Conservation (phyloP, 2,329 filamentous ascomycete species). For the Penicillium sp. region DNA sequence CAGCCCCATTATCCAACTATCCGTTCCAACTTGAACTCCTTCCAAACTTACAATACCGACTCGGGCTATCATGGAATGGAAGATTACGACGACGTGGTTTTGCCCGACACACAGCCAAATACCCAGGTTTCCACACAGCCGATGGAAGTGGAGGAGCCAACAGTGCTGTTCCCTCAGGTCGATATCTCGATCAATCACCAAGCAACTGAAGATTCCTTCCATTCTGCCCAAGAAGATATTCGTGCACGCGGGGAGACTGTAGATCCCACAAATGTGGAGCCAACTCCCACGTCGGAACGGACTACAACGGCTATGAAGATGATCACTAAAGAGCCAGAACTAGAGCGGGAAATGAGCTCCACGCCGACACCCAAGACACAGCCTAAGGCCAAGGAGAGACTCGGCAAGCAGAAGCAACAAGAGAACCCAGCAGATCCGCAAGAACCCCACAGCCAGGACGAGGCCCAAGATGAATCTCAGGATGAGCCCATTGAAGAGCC, state of each 20-base stretch:
- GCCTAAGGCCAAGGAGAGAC: background rate
- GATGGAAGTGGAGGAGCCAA: slow-evolving; percentile 29
- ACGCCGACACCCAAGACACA: slow-evolving; percentile 8
- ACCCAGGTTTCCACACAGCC: slow-evolving; percentile 36
- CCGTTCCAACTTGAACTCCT: slow-evolving; percentile 38
- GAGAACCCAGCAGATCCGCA: background rate
- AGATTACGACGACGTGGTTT: slow-evolving; percentile 41
- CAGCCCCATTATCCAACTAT: slow-evolving; percentile 32
- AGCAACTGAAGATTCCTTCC: slow-evolving; percentile 47
- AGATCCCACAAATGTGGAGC: slow-evolving; percentile 38
- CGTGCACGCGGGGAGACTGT: slow-evolving; percentile 35
- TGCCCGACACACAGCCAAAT: slow-evolving; percentile 31
- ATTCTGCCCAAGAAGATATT: slow-evolving; percentile 46
- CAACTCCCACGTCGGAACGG: slow-evolving; percentile 22
- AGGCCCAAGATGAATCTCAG: slow-evolving; percentile 14
- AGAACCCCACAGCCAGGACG: slow-evolving; percentile 12
- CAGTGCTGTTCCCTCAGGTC: slow-evolving; percentile 12
- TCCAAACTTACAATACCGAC: slow-evolving; percentile 44
- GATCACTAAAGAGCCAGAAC: background rate
- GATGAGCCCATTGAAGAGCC: slow-evolving; percentile 6
- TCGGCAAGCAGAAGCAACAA: slow-evolving; percentile 1
- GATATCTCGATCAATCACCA: slow-evolving; percentile 34
- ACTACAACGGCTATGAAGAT: slow-evolving; percentile 6
- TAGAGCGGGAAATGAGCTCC: slow-evolving; percentile 2
- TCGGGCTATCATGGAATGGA: slow-evolving; percentile 51